Base-by-base conservation (phyloP, 1,139 yeast genomes). In the Candida labiduridarum region DNA sequence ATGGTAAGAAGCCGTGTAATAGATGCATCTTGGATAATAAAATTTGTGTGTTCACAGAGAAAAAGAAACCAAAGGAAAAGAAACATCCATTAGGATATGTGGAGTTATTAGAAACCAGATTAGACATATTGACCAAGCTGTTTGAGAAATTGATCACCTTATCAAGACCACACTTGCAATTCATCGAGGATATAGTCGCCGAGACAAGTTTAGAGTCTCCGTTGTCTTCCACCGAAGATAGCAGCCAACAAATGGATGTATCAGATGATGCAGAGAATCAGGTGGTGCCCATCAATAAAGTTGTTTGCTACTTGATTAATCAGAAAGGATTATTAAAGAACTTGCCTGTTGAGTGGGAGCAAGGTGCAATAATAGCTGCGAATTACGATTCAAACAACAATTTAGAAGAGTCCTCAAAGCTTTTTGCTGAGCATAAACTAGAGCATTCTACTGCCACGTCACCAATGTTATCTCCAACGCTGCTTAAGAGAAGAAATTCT, bases 1-100 rank as follows among this genome's bases (percentile, higher is more conserved):
- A 87, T 57, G 95, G 95, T 15, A 79, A 81, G 55, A 85, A 85
- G 60, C 94, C 95, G 1, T 87, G 95, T 61, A 77, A 82, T 41
- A 75, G 87, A 48, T 87, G 95, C 63, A 68, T 79, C 10, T 73
- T 79, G 45, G 92, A 87, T 60, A 87, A 87, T 65, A 87, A 85
- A 64, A 78, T 87, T 41, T 87, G 95, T 66, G 85, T 88, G 0
- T 87, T 85, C 61, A 82, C 89, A 27, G 89, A 86, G 56, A 79
- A 85, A 69, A 82, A 80, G 65, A 82, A 82, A 58, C 71, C 76
- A 36, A 80, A 77, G 53, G 91, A 86, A 54, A 83, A 83, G 61
- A 69, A 71, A 44, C 85, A 84, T 58, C 85, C 90, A 1, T 69
- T 71, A 39, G 87, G 87, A 1, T 85, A 87, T 57, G 88, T 86